Base-by-base conservation (phyloP, 352 stramenopile genomes). In the Blastocystis sp. region DNA sequence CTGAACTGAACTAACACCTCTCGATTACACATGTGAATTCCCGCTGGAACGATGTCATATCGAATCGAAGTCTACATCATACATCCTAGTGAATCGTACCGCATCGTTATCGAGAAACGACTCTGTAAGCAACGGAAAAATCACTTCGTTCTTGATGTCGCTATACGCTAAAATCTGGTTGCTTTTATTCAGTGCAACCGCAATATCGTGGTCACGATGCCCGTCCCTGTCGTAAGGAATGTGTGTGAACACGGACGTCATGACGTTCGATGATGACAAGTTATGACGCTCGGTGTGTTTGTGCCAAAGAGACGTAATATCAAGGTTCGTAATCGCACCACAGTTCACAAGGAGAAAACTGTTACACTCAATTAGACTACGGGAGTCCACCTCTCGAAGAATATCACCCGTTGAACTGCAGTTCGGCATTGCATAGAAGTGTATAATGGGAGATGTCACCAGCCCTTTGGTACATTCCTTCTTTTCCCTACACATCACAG, bases 1-100 rank as follows among this genome's bases (percentile, higher is more conserved):
- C 73, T 84, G 73, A 84, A 84, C 20, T 84, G 73, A 50, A 64
- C 55, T 11, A 84, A 13, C 23, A 84, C 73, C 50, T 84, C 73
- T 6, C 43, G 50, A n/a, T 55, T 64, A 47, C 73, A 84, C 11
- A 84, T 39, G 56, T 68, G 54, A 29, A 84, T 84, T 18, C 73
- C 73, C 11, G 73, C 47, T 20, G 73, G 73, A 3, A 55, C 73
- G n/a, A 69, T 45, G 23, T 84, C 54, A 43, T 66, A 84, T 23
- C 73, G 54, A 29, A 84, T 53, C 3, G 73, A 84, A 15, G 54
- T 61, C 73, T 84, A 66, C 6, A 8, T 15, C 5, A 47, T 15
- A 68, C 15, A 37, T 15, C 15, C 15, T 4, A 43, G 20, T 9
- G 11, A 68, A 9, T 23, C 0, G 0, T 66, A 69, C 73, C 1